Conservation (phyloP, 306 rosid species). For the Lathyrus aphaca region DNA sequence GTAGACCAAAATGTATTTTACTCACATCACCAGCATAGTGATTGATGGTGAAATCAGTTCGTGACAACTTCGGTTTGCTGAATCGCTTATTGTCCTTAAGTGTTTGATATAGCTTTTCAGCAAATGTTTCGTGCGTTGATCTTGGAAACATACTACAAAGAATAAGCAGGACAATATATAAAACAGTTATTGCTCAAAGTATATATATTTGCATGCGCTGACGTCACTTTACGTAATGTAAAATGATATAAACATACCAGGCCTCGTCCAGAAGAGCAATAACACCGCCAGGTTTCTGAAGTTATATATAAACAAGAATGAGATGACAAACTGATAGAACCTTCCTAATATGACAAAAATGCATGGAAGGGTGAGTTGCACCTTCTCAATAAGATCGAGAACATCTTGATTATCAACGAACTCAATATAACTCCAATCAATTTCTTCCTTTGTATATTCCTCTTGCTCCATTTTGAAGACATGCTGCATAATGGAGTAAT, state of each 20-base stretch:
- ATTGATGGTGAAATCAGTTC: slow-evolving; percentile 74
- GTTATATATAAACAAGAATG: slow-evolving; percentile 39
- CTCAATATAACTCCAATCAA: slow-evolving; percentile 96
- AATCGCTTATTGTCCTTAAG: slow-evolving; percentile 85
- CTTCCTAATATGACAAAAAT: slow-evolving; percentile 19
- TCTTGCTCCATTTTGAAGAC: slow-evolving; percentile 99
- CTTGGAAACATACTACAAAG: slow-evolving; percentile 97
- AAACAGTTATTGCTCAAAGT: slow-evolving; percentile 32
- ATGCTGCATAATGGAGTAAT: slow-evolving; percentile 61
- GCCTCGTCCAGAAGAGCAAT: slow-evolving; percentile 98
- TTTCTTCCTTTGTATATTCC: slow-evolving; percentile 92
- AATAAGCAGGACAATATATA: slow-evolving; percentile 37
- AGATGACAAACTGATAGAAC: slow-evolving; percentile 28
- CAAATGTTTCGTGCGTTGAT: slow-evolving; percentile 89
- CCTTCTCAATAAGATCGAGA: slow-evolving; percentile 97
- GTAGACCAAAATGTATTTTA: slow-evolving; percentile 36
- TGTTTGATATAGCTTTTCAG: slow-evolving; percentile 91
- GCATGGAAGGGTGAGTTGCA: slow-evolving; percentile 42
- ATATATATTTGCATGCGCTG: slow-evolving; percentile 11
- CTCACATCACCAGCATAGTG: slow-evolving; percentile 99
- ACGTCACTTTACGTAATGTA: slow-evolving; percentile 10
- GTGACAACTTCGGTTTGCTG: slow-evolving; percentile 94
- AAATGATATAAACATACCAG: slow-evolving; percentile 56
- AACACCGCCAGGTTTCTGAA: slow-evolving; percentile 97
- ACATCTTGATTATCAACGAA: slow-evolving; percentile 92